A percentile compares a stretch with the other conserved stretches of the same genome.
Conservation (phyloP, 352 stramenopile genomes). For the Phytophthora agathidicida region DNA sequence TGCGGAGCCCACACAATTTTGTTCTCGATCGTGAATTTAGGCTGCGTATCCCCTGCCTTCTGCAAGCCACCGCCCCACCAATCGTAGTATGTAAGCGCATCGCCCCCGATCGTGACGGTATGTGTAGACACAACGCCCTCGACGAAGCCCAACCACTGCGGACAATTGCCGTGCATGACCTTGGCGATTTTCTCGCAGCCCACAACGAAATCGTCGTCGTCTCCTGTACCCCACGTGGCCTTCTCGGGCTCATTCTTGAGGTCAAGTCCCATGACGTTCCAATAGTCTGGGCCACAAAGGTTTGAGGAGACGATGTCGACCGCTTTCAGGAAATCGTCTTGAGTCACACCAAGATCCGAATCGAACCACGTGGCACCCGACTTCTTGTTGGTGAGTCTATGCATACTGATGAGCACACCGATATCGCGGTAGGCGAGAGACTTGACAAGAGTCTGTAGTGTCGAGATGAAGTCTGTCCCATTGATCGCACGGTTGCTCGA, state of each 20-base stretch:
- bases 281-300: constrained; percentile 70
- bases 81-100: constrained; percentile 71
- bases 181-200: constrained; percentile 78
- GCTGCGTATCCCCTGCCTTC: constrained; percentile 48
- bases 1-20: constrained; percentile 86
- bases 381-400: constrained; percentile 65
- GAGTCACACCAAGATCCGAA: constrained; percentile 39
- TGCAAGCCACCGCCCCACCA: constrained; percentile 84
- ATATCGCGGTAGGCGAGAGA: constrained; percentile 73
- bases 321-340: constrained; percentile 65
- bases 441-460: constrained; percentile 73
- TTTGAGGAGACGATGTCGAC: constrained; percentile 64
- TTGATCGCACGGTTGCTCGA: constrained; percentile 77
- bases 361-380: constrained; percentile 75
- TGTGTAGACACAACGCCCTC: constrained; percentile 66
- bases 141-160: constrained; percentile 81
- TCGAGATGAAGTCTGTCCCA: constrained; percentile 72
- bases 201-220: constrained; percentile 66
- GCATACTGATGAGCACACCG: constrained; percentile 78
- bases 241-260: constrained; percentile 82
- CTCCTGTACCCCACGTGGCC: constrained; percentile 72
- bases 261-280: constrained; percentile 84
- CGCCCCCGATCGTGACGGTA: constrained; percentile 51
- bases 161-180: constrained; percentile 76
- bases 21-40: constrained; percentile 63